A percentile compares a stretch with the other conserved stretches of the same genome.
Conservation (phyloP, 1,284 basidiomycete species). For the Pseudozyma tsukubaensis region DNA sequence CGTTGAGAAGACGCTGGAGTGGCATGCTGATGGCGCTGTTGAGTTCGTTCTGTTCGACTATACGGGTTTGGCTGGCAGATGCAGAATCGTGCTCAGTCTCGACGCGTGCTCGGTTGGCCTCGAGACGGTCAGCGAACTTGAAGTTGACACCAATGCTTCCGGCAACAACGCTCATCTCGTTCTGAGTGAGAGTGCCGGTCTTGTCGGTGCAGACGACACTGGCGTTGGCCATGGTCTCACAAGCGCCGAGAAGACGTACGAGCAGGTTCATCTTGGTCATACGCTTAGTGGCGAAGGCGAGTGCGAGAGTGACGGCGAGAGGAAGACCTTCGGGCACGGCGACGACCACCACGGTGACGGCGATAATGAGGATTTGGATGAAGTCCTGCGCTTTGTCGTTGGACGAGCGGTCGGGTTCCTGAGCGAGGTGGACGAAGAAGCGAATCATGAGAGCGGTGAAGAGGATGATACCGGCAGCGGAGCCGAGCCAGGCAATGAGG, state of each 20-base stretch:
- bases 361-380: conserved; percentile 91
- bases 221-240: conserved; percentile 98
- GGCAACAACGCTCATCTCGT: conserved; percentile 94
- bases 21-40: conserved; percentile 74
- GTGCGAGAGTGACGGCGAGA: conserved; percentile 92
- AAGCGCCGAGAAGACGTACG: conserved; percentile 92
- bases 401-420: conserved; percentile 72
- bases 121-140: conserved; percentile 86
- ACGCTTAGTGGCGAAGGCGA: conserved; percentile 95
- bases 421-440: conserved; percentile 85
- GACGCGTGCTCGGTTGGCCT: conserved; percentile 79
- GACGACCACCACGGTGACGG: conserved; percentile 94
- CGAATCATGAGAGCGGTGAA: conserved; percentile 90
- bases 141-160: conserved; percentile 91
- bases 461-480: conserved; percentile 82
- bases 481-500: conserved; percentile 90
- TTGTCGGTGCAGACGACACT: conserved; percentile 97
- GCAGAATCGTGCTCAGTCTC: conserved; percentile 74
- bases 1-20: conserved; percentile 81
- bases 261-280: conserved; percentile 95
- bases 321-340: conserved; percentile 97
- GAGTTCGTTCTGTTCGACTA: conserved; percentile 79
- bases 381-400: conserved; percentile 90
- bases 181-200: conserved; percentile 85
- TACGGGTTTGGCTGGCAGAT: conserved; percentile 76